These are phyloP conservation scores for Ilex paraguariensis DNA, from an alignment of 305 asterid genomes.

Conservation along the genomic window DNA sequence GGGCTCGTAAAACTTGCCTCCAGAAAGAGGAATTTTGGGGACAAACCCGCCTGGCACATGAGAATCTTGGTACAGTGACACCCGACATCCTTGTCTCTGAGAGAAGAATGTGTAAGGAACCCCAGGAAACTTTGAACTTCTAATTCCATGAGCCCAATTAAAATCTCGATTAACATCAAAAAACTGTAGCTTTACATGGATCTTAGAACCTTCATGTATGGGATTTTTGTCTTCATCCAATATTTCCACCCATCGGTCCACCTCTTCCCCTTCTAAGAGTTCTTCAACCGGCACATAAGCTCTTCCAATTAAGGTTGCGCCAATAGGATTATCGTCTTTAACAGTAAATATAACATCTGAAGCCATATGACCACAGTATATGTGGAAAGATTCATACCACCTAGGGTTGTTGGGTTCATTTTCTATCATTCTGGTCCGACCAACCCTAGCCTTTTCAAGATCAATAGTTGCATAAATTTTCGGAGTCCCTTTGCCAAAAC, in stretches of 20 bases:
- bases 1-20: conserved; percentile 66
- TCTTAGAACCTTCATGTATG: conserved; percentile 55
- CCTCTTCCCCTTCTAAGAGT: conserved; percentile 69
- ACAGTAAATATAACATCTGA: conserved; percentile 68
- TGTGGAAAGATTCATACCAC: conserved; percentile 84
- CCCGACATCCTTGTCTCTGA: conserved; percentile 76
- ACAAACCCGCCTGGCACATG: conserved; percentile 71
- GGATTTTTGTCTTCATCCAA: conserved; percentile 64
- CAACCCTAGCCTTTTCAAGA: conserved; percentile 81
- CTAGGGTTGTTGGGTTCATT: conserved; percentile 62
- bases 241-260: conserved; percentile 83
- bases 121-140: conserved; percentile 63
- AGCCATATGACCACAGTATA: conserved; percentile 80
- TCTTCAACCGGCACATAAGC: conserved; percentile 73
- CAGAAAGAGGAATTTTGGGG: conserved; percentile 74
- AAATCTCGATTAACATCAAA: conserved; percentile 71
- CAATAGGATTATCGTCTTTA: conserved; percentile 83
- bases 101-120: conserved; percentile 84
- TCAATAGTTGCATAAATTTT: conserved; percentile 73
- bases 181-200: conserved; percentile 79
- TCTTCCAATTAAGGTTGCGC: conserved; percentile 86
- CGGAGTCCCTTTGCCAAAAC: conserved; percentile 74
- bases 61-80: conserved; percentile 77
- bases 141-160: conserved; percentile 76
- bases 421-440: conserved; percentile 66